Percentiles rank a stretch among this genome's conserved stretches.
Evolutionary conservation across 78 protist genomes (phyloP).

Genomic region (Tieghemostelium lacteum): DNA sequence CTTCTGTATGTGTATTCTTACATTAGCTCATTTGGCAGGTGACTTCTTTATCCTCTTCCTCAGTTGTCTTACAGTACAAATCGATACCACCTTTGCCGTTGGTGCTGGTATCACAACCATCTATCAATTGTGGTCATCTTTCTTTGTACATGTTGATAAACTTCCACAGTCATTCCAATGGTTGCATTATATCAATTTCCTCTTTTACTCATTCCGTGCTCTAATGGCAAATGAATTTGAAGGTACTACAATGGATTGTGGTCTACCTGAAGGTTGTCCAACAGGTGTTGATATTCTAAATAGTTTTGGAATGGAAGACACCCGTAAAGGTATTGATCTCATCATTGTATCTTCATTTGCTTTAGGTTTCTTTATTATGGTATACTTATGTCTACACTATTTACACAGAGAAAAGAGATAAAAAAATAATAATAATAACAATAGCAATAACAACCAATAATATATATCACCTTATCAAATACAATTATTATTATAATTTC

Average conservation of each 20-base stretch:
- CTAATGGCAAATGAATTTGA: slow-evolving; percentile 58
- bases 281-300: background rate
- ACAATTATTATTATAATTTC: background rate
- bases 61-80: slow-evolving; percentile 42
- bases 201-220: slow-evolving; percentile 38
- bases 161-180: slow-evolving; percentile 51
- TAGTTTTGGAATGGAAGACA: slow-evolving; percentile 10
- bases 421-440: background rate
- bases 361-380: slow-evolving; percentile 17
- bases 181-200: slow-evolving; percentile 38
- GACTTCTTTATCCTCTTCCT: slow-evolving; percentile 41
- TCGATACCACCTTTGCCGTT: slow-evolving; percentile 54
- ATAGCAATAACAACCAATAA: background rate
- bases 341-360: slow-evolving; percentile 54
- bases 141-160: slow-evolving; percentile 56
- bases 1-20: slow-evolving; percentile 39
- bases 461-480: background rate
- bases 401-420: slow-evolving; percentile 76
- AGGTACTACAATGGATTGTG: slow-evolving; percentile 20
- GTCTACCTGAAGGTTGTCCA: background rate
- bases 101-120: slow-evolving; percentile 67
- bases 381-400: slow-evolving; percentile 39
- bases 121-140: slow-evolving; percentile 68
- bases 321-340: slow-evolving; percentile 45
- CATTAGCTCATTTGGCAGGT: slow-evolving; percentile 57